Base-by-base conservation (phyloP, 176 grass and related monocot genomes). In the Aegilops bicornis region DNA sequence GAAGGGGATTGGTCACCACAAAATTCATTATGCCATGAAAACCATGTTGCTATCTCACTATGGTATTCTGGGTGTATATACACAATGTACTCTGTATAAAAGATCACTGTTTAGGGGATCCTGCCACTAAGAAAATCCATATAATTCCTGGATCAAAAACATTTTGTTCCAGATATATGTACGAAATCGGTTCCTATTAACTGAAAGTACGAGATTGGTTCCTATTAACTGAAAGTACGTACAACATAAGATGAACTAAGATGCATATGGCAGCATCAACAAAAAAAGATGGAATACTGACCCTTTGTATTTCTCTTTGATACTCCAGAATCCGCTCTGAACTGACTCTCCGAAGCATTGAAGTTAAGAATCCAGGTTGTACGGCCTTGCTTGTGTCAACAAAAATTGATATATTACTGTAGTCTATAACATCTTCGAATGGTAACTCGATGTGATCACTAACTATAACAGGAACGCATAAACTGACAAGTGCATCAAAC, bases 371-470 rank as follows among this genome's bases (percentile, higher is more conserved):
- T 72, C 92, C 92, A 85, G 96, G 88, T 56, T 91, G 88, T 61
- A 96, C 79, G 7, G 93, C 93, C 78, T 84, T 92, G 87, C 36
- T 89, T 75, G 92, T 94, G 43, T 89, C 90, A 47, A 98, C 87
- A 82, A 98, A 98, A 79, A 98, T 86, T 31, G 96, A 82, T 73
- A 98, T 94, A 60, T 91, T 92, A 69, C 58, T 92, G 89, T 94
- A 97, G 85, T 97, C 92, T 73, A 97, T 94, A 58, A 92, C 88
- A 85, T 94, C 91, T 87, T 97, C 94, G 15, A 97, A 97, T 39
- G 94, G 94, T 31, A 97, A 75, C 78, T 94, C 92, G 29, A 97
- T 89, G 52, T 84, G 84, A 83, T 97, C 94, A 56, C 92, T 94
- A 65, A 94, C 90, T 88, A 97, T 86, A 63, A 97, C 88, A 82